Base-by-base conservation (phyloP, 2,329 filamentous ascomycete genomes). In the Sclerotinia sclerotiorum region DNA sequence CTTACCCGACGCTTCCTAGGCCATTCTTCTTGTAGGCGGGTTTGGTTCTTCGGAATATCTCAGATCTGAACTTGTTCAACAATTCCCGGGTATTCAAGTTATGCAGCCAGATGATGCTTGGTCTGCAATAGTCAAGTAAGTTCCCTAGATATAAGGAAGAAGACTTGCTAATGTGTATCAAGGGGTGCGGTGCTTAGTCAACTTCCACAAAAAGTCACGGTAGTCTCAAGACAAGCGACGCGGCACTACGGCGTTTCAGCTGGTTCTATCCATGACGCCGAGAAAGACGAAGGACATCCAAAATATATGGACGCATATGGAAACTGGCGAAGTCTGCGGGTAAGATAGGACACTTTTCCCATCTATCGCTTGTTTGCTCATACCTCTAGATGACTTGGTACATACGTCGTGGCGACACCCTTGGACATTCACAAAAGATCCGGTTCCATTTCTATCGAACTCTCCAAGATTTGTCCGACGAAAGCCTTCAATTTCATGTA, bases 21-120 rank as follows among this genome's bases (percentile, higher is more conserved):
- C 55, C 32, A 73, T 74, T 21, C 67, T 75, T 29, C 69, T 75
- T 6, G 72, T 76, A 19, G 74, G 73, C 2, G 73, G 72, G 4
- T 75, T 75, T 60, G 73, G 74, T 11, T 65, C 69, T 17, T 72
- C 49, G 19, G 48, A 67, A 15, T 74, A 74, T 58, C 67, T 76
- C 24, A 81, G 80, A 71, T 76, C 79, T 67, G 76, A 79, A 15
- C 73, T 85, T 10, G 75, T 77, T 57, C 74, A 79, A 55, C 74
- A 79, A 0, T 75, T 83, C 10, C 72, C 76, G 11, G 64, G 71
- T 10, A 72, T 74, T 13, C 68, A 72, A 51, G 35, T 74, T 6
- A 70, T 73, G 5, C 72, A 73, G 48, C 73, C 73, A 15, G 35
- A 68, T 11, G 69, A 65, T 39, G 71, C 72, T 15, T 75, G 73